Percentiles rank a stretch among this genome's conserved stretches.
Conservation (phyloP, 2,329 filamentous ascomycete genomes). For the Epichloe gansuensis region DNA sequence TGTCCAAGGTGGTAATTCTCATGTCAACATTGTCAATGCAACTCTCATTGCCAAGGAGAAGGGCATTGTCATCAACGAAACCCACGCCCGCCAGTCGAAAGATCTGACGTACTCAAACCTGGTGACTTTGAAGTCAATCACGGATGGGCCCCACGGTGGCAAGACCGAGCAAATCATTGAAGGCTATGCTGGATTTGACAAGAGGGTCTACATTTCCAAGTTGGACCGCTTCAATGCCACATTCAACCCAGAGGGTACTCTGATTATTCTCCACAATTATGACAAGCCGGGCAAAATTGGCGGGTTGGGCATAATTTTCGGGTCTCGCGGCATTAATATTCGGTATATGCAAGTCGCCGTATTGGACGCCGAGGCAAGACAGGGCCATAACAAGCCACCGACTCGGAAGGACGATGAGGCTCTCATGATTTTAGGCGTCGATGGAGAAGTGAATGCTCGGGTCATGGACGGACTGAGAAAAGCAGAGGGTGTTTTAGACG, state of each 20-base stretch:
- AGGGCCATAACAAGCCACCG: conserved; percentile 11
- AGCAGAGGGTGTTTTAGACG: conserved; percentile 41
- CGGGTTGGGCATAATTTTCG: conserved; percentile 51
- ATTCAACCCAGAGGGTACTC: conserved; percentile 59
- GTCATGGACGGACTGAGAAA: conserved; percentile 35
- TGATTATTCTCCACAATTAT: conserved; percentile 72
- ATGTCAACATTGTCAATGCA: conserved; percentile 76
- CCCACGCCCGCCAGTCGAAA: conserved; percentile 48
- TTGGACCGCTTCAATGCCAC: conserved; percentile 61
- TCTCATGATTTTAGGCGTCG: conserved; percentile 69
- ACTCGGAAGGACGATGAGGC: conserved; percentile 45
- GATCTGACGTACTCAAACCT: conserved; percentile 54
- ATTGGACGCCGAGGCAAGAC: conserved; percentile 22
- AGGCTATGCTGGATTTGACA: conserved; percentile 49
- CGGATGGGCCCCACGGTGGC: conserved; percentile 14
- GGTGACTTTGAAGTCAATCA: conserved; percentile 51
- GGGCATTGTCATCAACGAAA: conserved; percentile 66
- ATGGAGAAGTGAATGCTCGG: conserved; percentile 47
- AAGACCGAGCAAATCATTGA: conserved; percentile 37
- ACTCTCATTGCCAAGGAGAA: conserved; percentile 62
- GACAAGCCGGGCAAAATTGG: conserved; percentile 76
- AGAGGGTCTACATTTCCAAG: conserved; percentile 55
- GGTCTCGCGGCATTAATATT: conserved; percentile 62
- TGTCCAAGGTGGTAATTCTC: conserved; percentile 33
- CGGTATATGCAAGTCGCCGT: conserved; percentile 63